Evolutionary conservation across 352 stramenopile species (phyloP), one percentile per base, ranked within the genome.

Genomic region (Thalassiosira oceanica): DNA sequence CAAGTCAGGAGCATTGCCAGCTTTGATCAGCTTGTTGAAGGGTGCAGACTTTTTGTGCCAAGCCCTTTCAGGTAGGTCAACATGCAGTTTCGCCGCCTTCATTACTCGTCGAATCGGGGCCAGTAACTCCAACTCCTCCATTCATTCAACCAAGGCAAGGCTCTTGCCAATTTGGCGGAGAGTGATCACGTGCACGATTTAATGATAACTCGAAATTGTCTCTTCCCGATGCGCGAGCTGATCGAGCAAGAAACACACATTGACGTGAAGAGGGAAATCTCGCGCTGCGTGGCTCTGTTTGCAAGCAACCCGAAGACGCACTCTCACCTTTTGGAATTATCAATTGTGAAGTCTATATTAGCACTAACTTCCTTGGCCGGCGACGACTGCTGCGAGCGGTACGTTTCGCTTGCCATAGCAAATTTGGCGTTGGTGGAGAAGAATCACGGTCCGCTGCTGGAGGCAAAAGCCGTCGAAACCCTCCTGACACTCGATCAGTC

Each of bases 171-270:
- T 74, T 85, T 98, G 31, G 95, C 95, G 2, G 95, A 98, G 61
- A 97, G 97, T 85, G 93, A 97, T 39, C 85, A 96, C 62, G 97
- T 95, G 10, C 94, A 98, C 73, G 93, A 94, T 53, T 95, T 95
- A 39, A 95, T 98, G 84, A 79, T 98, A 0, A 93, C 96, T 53
- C 94, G 97, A 49, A 86, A 85, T 6, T 81, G 58, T 46, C 74
- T 98, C n/a, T 92, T 90, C 2, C 91, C 90, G 28, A 66, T 98
- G 45, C 95, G 97, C 29, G 58, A 88, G 6, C 87, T 98, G 7
- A 85, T 90, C 20, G 20, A 64, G 21, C 46, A 39, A 54, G 18
- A 61, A 43, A 66, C 36, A 33, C 83, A 96, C 39, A 70, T 94
- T 18, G 93, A 98, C 57, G 93, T 97, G 10, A 93, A 93, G 44